Percentiles rank a stretch among this genome's conserved stretches.
Conservation (phyloP, 1,284 basidiomycete genomes). For the Malassezia pachydermatis region DNA sequence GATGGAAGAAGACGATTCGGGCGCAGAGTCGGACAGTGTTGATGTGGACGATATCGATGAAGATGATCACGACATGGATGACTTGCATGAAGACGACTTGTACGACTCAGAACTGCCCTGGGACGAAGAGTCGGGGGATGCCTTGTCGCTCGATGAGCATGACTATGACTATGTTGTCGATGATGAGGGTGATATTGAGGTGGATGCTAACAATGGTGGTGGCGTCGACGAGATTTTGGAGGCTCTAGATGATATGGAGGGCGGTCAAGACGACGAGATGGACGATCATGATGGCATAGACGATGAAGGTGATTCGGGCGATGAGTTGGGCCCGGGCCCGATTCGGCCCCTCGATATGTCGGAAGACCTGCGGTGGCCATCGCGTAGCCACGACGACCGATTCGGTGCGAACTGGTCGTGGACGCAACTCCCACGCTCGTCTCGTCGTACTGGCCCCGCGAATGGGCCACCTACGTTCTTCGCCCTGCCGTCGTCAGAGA, state of each 20-base stretch:
- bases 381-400: constrained; percentile 29
- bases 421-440: constrained; percentile 23
- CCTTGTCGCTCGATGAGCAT: constrained; percentile 18
- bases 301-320: constrained; percentile 15
- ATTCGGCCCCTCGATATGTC: constrained; percentile 36
- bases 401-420: constrained; percentile 46
- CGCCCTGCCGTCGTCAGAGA: not conserved
- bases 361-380: constrained; percentile 21
- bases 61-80: constrained; percentile 27
- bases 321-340: constrained; percentile 31
- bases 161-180: constrained; percentile 57
- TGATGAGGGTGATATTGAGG: constrained; percentile 49
- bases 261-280: constrained; percentile 17
- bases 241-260: constrained; percentile 14
- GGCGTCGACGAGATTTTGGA: constrained; percentile 20
- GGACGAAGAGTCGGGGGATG: constrained; percentile 50
- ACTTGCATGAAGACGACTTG: constrained; percentile 20
- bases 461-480: constrained; percentile 30
- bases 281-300: constrained; percentile 20
- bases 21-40: constrained; percentile 23
- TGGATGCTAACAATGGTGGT: constrained; percentile 20
- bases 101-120: constrained; percentile 54
- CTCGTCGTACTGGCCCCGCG: not conserved
- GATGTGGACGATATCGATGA: constrained; percentile 14
- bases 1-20: constrained; percentile 33